Percentiles rank a stretch among this genome's conserved stretches.
Evolutionary conservation across 768 basidiomycete species (phyloP).

Genomic region (Tricholomella constricta): DNA sequence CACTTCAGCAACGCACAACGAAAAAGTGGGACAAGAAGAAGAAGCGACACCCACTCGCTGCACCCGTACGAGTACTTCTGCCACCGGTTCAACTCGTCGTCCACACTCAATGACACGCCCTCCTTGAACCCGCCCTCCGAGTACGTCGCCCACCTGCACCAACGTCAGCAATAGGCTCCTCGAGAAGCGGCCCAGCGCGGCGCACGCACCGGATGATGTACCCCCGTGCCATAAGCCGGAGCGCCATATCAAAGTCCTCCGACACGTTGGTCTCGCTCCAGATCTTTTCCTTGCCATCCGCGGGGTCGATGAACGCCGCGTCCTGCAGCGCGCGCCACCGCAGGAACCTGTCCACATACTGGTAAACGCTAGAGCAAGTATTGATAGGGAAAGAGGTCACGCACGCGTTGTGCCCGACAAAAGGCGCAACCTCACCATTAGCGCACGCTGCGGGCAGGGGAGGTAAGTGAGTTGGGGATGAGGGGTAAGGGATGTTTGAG

Average conservation of each 20-base stretch:
- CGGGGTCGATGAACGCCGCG: slow-evolving; percentile 69
- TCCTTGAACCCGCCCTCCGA: slow-evolving; percentile 87
- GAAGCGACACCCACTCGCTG: slow-evolving; percentile 54
- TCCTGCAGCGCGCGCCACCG: slow-evolving; percentile 89
- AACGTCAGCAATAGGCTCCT: neutral
- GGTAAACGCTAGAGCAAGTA: neutral
- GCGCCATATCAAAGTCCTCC: slow-evolving; percentile 83
- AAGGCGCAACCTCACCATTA: slow-evolving; percentile 81
- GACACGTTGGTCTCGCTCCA: slow-evolving; percentile 80
- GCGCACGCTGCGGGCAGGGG: slow-evolving; percentile 53
- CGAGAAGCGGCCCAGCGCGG: neutral
- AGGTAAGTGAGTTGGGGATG: neutral
- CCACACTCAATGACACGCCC: slow-evolving; percentile 84
- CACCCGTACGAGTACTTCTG: slow-evolving; percentile 74
- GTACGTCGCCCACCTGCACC: slow-evolving; percentile 78
- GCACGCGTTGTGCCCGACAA: slow-evolving; percentile 81
- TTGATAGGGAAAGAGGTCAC: neutral
- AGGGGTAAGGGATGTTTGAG: slow-evolving; percentile 22
- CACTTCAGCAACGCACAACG: slow-evolving; percentile 23
- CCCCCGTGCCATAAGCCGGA: slow-evolving; percentile 60
- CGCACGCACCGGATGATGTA: slow-evolving; percentile 64
- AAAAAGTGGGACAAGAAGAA: slow-evolving; percentile 35
- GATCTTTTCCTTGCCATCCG: slow-evolving; percentile 67
- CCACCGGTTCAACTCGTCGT: slow-evolving; percentile 91
- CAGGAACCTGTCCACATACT: slow-evolving; percentile 48